These are phyloP conservation scores for Terana coerulea DNA, from an alignment of 768 basidiomycete genomes.

Conservation along the genomic window DNA sequence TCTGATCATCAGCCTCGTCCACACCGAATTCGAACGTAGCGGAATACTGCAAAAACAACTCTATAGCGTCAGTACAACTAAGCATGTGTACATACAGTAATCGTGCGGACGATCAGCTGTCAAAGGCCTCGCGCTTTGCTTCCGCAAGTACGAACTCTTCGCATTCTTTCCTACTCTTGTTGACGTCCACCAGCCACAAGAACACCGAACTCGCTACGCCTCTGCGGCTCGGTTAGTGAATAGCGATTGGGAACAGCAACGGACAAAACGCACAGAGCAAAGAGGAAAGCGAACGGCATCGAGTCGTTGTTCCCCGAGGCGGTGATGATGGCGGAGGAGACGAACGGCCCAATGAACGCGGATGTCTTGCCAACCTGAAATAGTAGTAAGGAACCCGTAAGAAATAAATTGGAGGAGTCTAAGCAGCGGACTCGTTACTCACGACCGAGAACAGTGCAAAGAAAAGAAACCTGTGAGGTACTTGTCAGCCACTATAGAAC, in stretches of 20 bases:
- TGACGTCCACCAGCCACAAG: slow-evolving; percentile 58
- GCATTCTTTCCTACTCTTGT: slow-evolving; percentile 63
- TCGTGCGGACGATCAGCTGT: background rate
- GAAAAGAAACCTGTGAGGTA: slow-evolving; percentile 55
- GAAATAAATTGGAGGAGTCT: too few relatives aligned
- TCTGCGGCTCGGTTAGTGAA: slow-evolving; percentile 28
- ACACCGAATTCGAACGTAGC: too few relatives aligned
- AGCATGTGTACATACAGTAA: too few relatives aligned
- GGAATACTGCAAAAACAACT: too few relatives aligned
- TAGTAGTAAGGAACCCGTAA: background rate
- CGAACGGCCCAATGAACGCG: slow-evolving; percentile 72
- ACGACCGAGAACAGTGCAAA: slow-evolving; percentile 75
- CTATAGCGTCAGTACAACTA: too few relatives aligned
- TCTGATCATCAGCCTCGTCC: too few relatives aligned
- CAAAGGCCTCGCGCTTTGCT: slow-evolving; percentile 37
- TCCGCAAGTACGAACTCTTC: slow-evolving; percentile 59
- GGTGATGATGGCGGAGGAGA: slow-evolving; percentile 71
- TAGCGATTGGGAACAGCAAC: background rate
- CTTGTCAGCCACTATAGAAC: background rate
- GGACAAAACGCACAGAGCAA: slow-evolving; percentile 49
- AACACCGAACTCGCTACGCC: slow-evolving; percentile 53
- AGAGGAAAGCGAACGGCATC: slow-evolving; percentile 74
- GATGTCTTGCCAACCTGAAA: slow-evolving; percentile 67
- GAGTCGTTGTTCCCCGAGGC: slow-evolving; percentile 65
- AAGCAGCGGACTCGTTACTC: too few relatives aligned